Base-by-base conservation (phyloP, 768 basidiomycete species). In the Pleurotus cornucopiae region DNA sequence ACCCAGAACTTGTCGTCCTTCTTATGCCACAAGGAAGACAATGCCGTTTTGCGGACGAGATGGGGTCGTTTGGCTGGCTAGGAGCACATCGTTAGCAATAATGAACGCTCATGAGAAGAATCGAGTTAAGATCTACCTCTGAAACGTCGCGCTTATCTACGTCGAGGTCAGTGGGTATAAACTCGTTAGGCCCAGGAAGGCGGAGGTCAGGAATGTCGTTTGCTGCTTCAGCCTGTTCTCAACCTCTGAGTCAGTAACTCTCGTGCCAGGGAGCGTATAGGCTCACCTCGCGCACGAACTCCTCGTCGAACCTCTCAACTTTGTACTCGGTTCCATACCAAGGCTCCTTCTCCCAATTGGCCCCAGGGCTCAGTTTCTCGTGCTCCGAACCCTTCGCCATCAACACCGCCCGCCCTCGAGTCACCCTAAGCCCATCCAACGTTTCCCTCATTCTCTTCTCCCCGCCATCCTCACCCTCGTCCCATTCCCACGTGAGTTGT, bases 1-100 rank as follows among this genome's bases (percentile, higher is more conserved):
- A 96, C 84, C 89, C 93, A 96, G 75, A 97, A 99, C 58, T 78
- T 82, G 69, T 99, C 96, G 67, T 99, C 97, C 67, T 94, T 94
- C 76, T 99, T 99, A 72, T 94, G 84, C 95, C 96, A 99, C 2
- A 98, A 72, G 11, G 85, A 79, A 3, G 87, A 88, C 23, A 87
- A 63, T 0, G 81, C 72, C 0, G 85, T 89, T 68, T 94, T 81
- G 30, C 82, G 75, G 55, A 98, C 81, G 57, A 94, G 79, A 57
- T 80, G 74, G 3, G 96, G 95, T 11, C 89, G 80, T 57, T 80
- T 83, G 57, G 79, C 70, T 23, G 90, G 89, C 92, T 96, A 64
- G 57, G 49, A 26, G 47, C 37, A 43, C 21, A 44, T 16, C 5
- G 51, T 41, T 13, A 46, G 34, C 47, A 26, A 47, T 16, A 9